phyloP scores from a whole-genome alignment of 2,329 filamentous ascomycete genomes.

The Ophiocordyceps camponoti-leonardi region DNA sequence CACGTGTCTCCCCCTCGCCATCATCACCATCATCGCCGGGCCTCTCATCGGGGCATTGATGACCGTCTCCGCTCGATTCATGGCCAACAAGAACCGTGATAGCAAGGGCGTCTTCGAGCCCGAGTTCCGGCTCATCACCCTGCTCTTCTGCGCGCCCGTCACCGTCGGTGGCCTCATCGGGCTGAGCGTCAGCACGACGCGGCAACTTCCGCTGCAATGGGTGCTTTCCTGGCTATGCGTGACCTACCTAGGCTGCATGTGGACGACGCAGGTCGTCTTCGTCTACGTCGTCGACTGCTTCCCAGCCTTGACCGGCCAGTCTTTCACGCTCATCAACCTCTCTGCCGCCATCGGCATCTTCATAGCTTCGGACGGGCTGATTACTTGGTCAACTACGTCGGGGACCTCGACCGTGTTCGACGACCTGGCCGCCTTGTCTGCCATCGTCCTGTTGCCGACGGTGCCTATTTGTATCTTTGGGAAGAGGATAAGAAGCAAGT shows the following conservation, averaged over 20 bases:
- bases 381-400: background rate
- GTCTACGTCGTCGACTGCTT: background rate
- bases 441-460: background rate
- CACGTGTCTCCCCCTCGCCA: background rate
- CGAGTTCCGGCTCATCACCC: background rate
- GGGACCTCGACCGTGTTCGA: background rate
- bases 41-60: background rate
- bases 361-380: background rate
- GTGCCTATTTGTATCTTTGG: background rate
- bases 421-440: background rate
- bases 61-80: background rate
- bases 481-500: background rate
- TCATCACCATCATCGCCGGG: background rate
- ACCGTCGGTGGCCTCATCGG: background rate
- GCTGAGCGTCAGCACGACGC: background rate
- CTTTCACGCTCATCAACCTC: background rate
- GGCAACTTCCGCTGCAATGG: background rate
- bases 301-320: background rate
- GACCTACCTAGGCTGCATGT: background rate
- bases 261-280: background rate
- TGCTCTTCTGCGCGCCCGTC: background rate
- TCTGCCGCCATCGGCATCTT: background rate
- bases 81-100: background rate
- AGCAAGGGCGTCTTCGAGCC: background rate
- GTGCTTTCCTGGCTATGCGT: background rate